Conservation (phyloP, 148 eudicot genomes). For the Chenopodium album region DNA sequence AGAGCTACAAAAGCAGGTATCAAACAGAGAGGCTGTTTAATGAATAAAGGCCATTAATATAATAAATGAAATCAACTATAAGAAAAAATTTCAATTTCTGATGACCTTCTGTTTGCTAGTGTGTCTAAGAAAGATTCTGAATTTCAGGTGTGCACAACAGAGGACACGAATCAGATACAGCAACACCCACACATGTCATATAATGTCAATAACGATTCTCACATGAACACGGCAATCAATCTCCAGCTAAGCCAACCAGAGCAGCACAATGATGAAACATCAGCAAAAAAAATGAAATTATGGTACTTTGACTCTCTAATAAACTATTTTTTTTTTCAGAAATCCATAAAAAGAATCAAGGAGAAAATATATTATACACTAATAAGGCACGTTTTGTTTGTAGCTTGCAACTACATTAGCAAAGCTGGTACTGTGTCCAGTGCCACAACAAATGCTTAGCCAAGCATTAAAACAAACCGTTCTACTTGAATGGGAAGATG, state of each 20-base stretch:
- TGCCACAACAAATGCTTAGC: conserved; percentile 22
- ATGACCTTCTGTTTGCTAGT: neutral
- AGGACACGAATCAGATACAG: conserved; percentile 24
- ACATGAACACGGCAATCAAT: conserved; percentile 35
- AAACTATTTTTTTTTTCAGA: neutral
- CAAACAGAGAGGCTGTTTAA: neutral
- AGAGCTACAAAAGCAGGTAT: conserved; percentile 65
- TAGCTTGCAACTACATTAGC: conserved; percentile 56
- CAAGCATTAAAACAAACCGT: neutral
- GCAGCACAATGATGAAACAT: conserved; percentile 35
- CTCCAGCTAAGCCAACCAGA: conserved; percentile 63
- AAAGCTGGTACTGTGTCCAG: conserved; percentile 5
- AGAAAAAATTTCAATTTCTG: neutral
- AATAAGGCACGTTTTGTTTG: conserved; percentile 16
- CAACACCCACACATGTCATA: conserved; percentile 34
- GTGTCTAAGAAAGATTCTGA: conserved; percentile 11
- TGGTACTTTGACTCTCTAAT: conserved; percentile 27
- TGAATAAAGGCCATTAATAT: neutral
- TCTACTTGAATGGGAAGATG: conserved; percentile 6
- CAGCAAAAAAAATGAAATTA: conserved; percentile 33
- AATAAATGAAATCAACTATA: neutral
- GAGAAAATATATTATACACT: neutral
- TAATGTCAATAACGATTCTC: conserved; percentile 22
- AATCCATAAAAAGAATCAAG: neutral
- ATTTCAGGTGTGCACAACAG: conserved; percentile 44